Evolutionary conservation across 2,329 filamentous ascomycete genomes (phyloP), one percentile per base, ranked within the genome.

Genomic region (Diaporthe destruens): DNA sequence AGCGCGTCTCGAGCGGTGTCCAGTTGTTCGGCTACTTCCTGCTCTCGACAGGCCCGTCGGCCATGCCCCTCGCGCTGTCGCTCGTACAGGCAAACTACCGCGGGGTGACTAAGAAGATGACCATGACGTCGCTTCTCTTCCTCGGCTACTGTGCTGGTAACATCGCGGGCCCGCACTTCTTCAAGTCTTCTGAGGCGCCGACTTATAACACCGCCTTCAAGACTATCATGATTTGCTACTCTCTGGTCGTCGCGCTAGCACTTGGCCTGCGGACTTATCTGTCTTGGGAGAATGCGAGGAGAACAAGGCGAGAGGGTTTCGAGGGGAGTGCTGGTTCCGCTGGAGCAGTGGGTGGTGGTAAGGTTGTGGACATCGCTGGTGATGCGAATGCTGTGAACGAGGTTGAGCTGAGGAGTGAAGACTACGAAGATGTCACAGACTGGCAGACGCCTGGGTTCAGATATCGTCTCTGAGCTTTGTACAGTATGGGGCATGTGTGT

Each of bases 21-120:
- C 86, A 88, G 73, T 83, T 90, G 0, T 85, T 90, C 42, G 88
- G 87, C 3, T 90, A 90, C 79, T 90, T 90, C 76, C 79, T 90
- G 12, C 82, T 90, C 4, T 85, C 85, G 0, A 85, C 86, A 0
- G 88, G 88, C 0, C 85, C 88, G 0, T 83, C 86, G 0, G 85
- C 85, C 1, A 84, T 90, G 80, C 88, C 89, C 0, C 83, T 91
- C 1, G 84, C 84, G 14, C 83, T 90, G 80, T 85, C 88, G 0
- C 84, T 90, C 0, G 85, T 89, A 4, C 86, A 88, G 77, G 83
- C 86, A 20, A 90, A 90, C 77, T 88, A 85, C 75, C 84, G 85
- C 16, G 88, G 88, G 20, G 86, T 88, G 25, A 89, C 88, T 42
- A 90, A 90, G 82, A 90, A 89, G 79, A 88, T 88, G 84, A 89